phyloP scores from a whole-genome alignment of 2,329 filamentous ascomycete species.

The Herpotrichia juniperi region DNA sequence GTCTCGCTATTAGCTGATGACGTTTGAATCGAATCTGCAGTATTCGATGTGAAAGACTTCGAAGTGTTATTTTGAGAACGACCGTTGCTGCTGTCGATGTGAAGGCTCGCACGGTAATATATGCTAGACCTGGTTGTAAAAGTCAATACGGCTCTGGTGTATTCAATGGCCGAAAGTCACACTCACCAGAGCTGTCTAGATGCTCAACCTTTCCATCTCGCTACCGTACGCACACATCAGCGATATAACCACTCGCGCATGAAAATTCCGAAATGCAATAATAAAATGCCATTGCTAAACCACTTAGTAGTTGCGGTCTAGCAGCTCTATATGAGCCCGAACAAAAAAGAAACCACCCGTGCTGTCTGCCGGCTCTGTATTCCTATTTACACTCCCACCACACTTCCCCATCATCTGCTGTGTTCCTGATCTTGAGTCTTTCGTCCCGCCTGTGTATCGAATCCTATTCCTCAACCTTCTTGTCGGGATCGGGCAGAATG shows the following conservation, averaged over 20 bases:
- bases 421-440: not conserved
- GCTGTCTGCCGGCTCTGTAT: not conserved
- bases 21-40: too few species aligned
- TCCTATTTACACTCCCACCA: not conserved
- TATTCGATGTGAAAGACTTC: too few species aligned
- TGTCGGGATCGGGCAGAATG: slow-evolving; percentile 79
- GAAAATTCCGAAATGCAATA: not conserved
- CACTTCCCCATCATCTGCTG: not conserved
- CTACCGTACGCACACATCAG: not conserved
- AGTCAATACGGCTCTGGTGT: too few species aligned
- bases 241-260: not conserved
- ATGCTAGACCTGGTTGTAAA: too few species aligned
- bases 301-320: not conserved
- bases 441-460: not conserved
- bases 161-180: too few species aligned
- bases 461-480: slow-evolving; percentile 50
- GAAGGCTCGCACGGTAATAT: too few species aligned
- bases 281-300: slow-evolving; percentile 14
- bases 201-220: not conserved
- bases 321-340: not conserved
- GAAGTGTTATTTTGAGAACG: too few species aligned
- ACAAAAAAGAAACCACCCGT: not conserved
- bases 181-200: too few species aligned
- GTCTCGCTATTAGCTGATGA: too few species aligned
- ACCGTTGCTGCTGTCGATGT: too few species aligned